Conservation (phyloP, 2,329 filamentous ascomycete species). For the Penicillium capsulatum region DNA sequence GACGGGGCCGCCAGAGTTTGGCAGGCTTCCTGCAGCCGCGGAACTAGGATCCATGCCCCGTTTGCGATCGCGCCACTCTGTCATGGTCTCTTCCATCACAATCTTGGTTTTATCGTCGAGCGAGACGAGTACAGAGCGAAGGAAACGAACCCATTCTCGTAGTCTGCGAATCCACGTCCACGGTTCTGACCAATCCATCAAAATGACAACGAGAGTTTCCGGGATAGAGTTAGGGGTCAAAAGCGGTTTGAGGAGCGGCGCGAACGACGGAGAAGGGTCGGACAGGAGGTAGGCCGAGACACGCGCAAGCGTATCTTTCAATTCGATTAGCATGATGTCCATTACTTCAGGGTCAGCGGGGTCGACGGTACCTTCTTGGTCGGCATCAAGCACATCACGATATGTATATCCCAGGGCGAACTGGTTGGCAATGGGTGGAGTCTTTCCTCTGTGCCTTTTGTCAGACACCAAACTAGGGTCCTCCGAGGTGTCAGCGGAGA, state of each 20-base stretch:
- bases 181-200: slow-evolving; percentile 94
- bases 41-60: slow-evolving; percentile 60
- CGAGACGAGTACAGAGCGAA: slow-evolving; percentile 70
- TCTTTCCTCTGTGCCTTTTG: slow-evolving; percentile 46
- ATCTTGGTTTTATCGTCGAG: slow-evolving; percentile 73
- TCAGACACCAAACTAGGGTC: slow-evolving; percentile 45
- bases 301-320: slow-evolving; percentile 76
- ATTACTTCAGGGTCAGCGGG: not conserved
- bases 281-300: slow-evolving; percentile 85
- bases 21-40: slow-evolving; percentile 49
- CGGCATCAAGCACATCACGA: slow-evolving; percentile 86
- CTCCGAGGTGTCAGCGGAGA: slow-evolving; percentile 42
- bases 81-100: slow-evolving; percentile 82
- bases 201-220: slow-evolving; percentile 79
- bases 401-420: slow-evolving; percentile 94
- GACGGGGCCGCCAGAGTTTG: slow-evolving; percentile 61
- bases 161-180: slow-evolving; percentile 89
- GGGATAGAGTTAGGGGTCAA: slow-evolving; percentile 78
- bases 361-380: slow-evolving; percentile 70
- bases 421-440: slow-evolving; percentile 79
- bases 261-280: slow-evolving; percentile 77
- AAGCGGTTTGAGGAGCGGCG: slow-evolving; percentile 75
- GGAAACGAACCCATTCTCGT: slow-evolving; percentile 79
- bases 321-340: slow-evolving; percentile 5
- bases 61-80: slow-evolving; percentile 71